Evolutionary conservation across 2,329 filamentous ascomycete species (phyloP), one percentile per base, ranked within the genome.

Genomic region (Colletotrichum chlorophyti): DNA sequence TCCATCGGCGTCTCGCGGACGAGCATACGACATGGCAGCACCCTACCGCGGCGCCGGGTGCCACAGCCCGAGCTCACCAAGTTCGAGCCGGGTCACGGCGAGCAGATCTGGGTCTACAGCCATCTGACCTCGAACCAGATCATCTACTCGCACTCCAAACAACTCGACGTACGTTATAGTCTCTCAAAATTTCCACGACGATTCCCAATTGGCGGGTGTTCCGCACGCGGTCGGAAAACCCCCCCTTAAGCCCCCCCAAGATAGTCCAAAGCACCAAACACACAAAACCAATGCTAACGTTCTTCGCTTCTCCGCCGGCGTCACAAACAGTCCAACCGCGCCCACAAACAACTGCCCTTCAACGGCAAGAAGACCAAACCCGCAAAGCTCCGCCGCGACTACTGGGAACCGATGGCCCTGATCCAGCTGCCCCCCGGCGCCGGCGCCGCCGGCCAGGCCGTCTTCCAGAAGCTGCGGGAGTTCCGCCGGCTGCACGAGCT

Each of bases 281-380:
- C n/a, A n/a, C n/a, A n/a, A n/a, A n/a, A n/a, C 19, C 43, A 35
- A 43, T 43, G 37, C 53, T 57, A 51, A 51, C 15, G n/a, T n/a
- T n/a, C n/a, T n/a, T n/a, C n/a, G n/a, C n/a, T n/a, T n/a, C n/a
- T n/a, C n/a, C n/a, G n/a, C n/a, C n/a, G n/a, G n/a, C n/a, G n/a
- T n/a, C n/a, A n/a, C n/a, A n/a, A n/a, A 14, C 58, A 78, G 75
- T 75, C 77, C 62, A 71, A 76, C 64, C 76, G 78, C 58, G 75
- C 77, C 42, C 72, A 86, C 63, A 78, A 80, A 65, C 84, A 87
- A 68, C 71, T 90, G 60, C 82, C 84, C 43, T 90, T 83, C 76
- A 85, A 86, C 63, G 87, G 86, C 72, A 90, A 89, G 70, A 89
- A 90, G 73, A 80, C 83, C 42, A 82, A 84, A 63, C 86, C 86